These are phyloP conservation scores for Scedosporium minutisporum DNA, from an alignment of 2,329 filamentous ascomycete species.

Conservation along the genomic window DNA sequence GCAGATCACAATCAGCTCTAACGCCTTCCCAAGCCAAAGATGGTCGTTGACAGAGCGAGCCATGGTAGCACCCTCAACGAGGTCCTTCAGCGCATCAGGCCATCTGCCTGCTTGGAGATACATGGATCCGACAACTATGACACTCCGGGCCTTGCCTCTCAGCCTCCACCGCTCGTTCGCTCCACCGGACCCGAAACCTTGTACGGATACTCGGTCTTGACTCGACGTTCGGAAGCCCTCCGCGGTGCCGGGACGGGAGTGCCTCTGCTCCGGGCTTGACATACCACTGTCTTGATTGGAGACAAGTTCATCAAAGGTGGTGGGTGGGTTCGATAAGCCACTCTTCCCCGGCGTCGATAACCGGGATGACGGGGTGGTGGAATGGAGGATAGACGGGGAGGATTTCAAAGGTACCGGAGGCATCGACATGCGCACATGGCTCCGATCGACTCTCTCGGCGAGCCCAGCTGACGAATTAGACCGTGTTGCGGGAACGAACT, in stretches of 20 bases:
- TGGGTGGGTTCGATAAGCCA: slow-evolving; percentile 31
- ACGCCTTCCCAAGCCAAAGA: slow-evolving; percentile 92
- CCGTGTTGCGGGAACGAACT: slow-evolving; percentile 39
- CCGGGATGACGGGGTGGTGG: slow-evolving; percentile 36
- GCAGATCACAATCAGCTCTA: slow-evolving; percentile 78
- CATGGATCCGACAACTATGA: slow-evolving; percentile 72
- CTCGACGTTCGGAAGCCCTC: slow-evolving; percentile 40
- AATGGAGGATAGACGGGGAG: slow-evolving; percentile 26
- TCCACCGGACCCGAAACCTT: slow-evolving; percentile 63
- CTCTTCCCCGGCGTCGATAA: slow-evolving; percentile 41
- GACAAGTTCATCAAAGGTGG: slow-evolving; percentile 33
- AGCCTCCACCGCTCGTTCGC: slow-evolving; percentile 68
- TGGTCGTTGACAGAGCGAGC: slow-evolving; percentile 79
- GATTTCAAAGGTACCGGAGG: slow-evolving; percentile 51
- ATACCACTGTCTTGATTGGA: slow-evolving; percentile 29
- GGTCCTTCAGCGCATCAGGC: slow-evolving; percentile 76
- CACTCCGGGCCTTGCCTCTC: slow-evolving; percentile 70
- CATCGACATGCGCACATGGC: slow-evolving; percentile 70
- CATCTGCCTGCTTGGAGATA: slow-evolving; percentile 86
- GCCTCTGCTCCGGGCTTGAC: slow-evolving; percentile 29
- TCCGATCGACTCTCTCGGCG: slow-evolving; percentile 40
- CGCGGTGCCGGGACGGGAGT: slow-evolving; percentile 25
- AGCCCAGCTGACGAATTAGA: slow-evolving; percentile 42
- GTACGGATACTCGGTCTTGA: slow-evolving; percentile 50
- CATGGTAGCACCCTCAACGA: slow-evolving; percentile 68